phyloP scores from a whole-genome alignment of 2,329 filamentous ascomycete species.

The Pseudogymnoascus sp. region DNA sequence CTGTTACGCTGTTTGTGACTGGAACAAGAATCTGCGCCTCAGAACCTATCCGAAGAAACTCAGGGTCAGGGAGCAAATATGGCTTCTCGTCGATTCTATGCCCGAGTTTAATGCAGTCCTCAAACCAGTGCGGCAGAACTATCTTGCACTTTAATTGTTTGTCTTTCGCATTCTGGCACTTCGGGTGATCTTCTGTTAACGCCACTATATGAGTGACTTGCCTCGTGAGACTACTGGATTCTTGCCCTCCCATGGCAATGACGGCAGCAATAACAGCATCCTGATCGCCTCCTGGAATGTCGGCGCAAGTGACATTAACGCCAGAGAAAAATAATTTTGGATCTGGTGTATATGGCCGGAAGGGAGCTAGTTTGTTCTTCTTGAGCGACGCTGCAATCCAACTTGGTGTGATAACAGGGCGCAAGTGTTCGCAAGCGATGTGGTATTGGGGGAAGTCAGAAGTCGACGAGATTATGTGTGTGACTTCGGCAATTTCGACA shows the following conservation, averaged over 20 bases:
- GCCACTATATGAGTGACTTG: conserved; percentile 85
- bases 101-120: conserved; percentile 88
- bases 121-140: conserved; percentile 94
- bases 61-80: conserved; percentile 77
- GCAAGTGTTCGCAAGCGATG: conserved; percentile 63
- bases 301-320: conserved; percentile 72
- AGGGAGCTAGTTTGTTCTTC: conserved; percentile 62
- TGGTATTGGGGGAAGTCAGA: conserved; percentile 88
- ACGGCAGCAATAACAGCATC: conserved; percentile 88
- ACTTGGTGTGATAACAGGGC: conserved; percentile 70
- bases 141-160: conserved; percentile 69
- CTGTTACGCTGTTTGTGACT: conserved; percentile 52
- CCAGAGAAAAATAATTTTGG: conserved; percentile 83
- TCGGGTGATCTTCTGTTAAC: conserved; percentile 63
- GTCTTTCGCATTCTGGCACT: conserved; percentile 52
- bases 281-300: conserved; percentile 76
- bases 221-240: conserved; percentile 61
- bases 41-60: conserved; percentile 57
- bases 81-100: conserved; percentile 83
- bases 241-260: conserved; percentile 78
- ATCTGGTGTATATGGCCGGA: conserved; percentile 82
- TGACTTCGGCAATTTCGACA: conserved; percentile 38
- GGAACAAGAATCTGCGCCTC: conserved; percentile 49
- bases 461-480: conserved; percentile 63
- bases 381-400: conserved; percentile 70